These are phyloP conservation scores for Kondoa subrosea DNA, from an alignment of 768 basidiomycete species.

Conservation along the genomic window DNA sequence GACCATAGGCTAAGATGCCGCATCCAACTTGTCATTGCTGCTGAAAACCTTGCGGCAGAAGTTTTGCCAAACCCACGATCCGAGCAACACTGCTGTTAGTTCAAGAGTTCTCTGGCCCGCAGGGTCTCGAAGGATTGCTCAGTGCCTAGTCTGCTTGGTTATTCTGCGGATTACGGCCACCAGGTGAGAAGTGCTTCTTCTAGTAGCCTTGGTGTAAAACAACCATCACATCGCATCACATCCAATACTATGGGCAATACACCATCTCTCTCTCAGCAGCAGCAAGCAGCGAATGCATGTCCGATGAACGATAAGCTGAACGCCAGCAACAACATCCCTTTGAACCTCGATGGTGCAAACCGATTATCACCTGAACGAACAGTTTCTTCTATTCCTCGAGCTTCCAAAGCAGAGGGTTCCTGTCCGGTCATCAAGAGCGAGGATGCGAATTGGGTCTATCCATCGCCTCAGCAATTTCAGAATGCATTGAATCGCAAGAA, in stretches of 20 bases:
- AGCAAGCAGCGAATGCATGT: background rate
- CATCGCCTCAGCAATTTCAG: constrained; percentile 94
- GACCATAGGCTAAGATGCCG: too few relatives aligned
- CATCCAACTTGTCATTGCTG: too few relatives aligned
- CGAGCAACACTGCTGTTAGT: too few relatives aligned
- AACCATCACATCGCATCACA: too few relatives aligned
- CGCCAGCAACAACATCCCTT: constrained; percentile 73
- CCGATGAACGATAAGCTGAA: constrained; percentile 37
- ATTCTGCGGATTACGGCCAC: too few relatives aligned
- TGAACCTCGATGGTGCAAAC: constrained; percentile 42
- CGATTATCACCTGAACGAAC: constrained; percentile 57
- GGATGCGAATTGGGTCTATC: constrained; percentile 77
- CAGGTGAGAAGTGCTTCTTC: too few relatives aligned
- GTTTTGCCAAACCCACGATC: too few relatives aligned
- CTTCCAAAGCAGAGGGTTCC: constrained; percentile 30
- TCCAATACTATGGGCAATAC: constrained; percentile 14
- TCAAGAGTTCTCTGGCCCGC: too few relatives aligned
- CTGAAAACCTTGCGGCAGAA: too few relatives aligned
- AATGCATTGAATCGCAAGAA: constrained; percentile 92
- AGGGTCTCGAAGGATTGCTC: too few relatives aligned
- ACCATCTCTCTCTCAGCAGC: background rate
- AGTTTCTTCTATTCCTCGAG: constrained; percentile 69
- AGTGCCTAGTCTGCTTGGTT: too few relatives aligned
- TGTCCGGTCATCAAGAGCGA: constrained; percentile 34
- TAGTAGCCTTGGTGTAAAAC: background rate